Evolutionary conservation across 208 protist genomes (phyloP), one percentile per base, ranked within the genome.

Genomic region (Leishmania major): DNA sequence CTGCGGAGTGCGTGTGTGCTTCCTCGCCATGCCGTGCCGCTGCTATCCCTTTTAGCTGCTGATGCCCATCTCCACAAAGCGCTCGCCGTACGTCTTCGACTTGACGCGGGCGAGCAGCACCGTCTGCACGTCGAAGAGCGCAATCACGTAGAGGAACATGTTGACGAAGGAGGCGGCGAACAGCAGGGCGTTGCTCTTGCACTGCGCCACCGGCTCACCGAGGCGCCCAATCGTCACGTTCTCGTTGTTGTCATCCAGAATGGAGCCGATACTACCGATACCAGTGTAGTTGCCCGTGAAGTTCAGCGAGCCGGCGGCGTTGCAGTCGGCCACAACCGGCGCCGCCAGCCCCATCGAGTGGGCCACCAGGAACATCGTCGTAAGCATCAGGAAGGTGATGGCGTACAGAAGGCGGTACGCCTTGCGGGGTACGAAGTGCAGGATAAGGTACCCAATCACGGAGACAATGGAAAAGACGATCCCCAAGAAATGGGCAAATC

Each of bases 21-120:
- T 28, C 22, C 22, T 57, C 53, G 13, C 2, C 17, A 11, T 64
- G 8, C 59, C 59, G 0, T 35, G 35, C 66, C 37, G 22, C 31
- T 47, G 17, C 43, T 35, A 22, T 47, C 1, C 2, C 78, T 74
- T 84, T 88, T 87, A 97, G 79, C 90, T 95, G 83, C 86, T 94
- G 75, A 95, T 94, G 40, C 92, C 92, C 91, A 96, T 95, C 83
- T 96, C 94, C 17, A 94, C 91, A 75, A 96, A 94, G 53, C 92
- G 89, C 79, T 95, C 92, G 8, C 92, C 92, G 83, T 96, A 96
- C 35, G 92, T 96, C 81, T 95, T 96, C n/a, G 89, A 91, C 88
- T 92, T 94, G 19, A 94, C 90, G 28, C 91, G 91, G 10, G 87
- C 79, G 31, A 97, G 83, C 49, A 96, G 85, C 40, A 95, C 90